Evolutionary conservation across 768 basidiomycete genomes (phyloP).

Genomic region (Psilocybe cyanescens): DNA sequence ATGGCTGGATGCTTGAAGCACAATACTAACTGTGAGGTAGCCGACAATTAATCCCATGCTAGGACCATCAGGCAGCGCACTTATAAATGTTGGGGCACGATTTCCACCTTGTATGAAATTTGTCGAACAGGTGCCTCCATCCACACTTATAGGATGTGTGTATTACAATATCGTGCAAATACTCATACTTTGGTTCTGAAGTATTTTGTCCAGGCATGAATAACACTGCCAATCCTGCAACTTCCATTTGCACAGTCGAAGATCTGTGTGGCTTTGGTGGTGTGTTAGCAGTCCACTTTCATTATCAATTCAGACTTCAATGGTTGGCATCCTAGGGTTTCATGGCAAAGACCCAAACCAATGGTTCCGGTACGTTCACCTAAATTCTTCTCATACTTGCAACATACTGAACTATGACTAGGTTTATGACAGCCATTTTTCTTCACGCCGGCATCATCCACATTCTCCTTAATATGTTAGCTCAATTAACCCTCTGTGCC

Average conservation of each 20-base stretch:
- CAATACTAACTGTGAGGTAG: constrained; percentile 34
- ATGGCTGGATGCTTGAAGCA: too few relatives aligned
- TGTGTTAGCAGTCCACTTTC: constrained; percentile 16
- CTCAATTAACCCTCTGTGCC: constrained; percentile 78
- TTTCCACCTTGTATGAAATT: constrained; percentile 93
- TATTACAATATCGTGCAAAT: constrained; percentile 10
- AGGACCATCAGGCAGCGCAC: constrained; percentile 82
- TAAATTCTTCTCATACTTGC: background rate
- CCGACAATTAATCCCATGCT: constrained; percentile 89
- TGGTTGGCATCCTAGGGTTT: constrained; percentile 34
- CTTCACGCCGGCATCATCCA: constrained; percentile 97
- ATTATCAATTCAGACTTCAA: background rate
- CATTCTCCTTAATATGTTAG: constrained; percentile 87
- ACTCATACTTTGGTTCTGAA: constrained; percentile 2
- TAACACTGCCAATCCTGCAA: constrained; percentile 81
- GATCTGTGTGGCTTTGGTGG: constrained; percentile 92
- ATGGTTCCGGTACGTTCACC: constrained; percentile 43
- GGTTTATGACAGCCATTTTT: constrained; percentile 89
- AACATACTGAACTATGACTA: constrained; percentile 28
- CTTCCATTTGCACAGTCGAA: constrained; percentile 72
- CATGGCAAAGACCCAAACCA: constrained; percentile 45
- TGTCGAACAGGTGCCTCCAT: constrained; percentile 57
- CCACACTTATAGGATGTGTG: constrained; percentile 64
- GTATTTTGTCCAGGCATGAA: constrained; percentile 62
- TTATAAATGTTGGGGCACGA: constrained; percentile 89